These are phyloP conservation scores for Terana coerulea DNA, from an alignment of 768 basidiomycete species.

Conservation along the genomic window DNA sequence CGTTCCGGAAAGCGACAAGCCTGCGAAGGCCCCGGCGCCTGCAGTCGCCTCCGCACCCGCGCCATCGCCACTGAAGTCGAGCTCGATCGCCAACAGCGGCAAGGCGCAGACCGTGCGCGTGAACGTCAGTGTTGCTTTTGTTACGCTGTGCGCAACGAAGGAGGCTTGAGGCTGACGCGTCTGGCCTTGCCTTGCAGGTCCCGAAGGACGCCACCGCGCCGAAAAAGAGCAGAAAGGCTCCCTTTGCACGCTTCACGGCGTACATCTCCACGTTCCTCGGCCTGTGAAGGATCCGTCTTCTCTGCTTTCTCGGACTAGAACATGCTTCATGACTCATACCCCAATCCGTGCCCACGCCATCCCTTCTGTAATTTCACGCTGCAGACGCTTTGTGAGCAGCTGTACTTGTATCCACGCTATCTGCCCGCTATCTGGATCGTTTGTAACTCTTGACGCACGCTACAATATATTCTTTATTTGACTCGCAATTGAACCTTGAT, in stretches of 20 bases:
- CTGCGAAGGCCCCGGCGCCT: constrained; percentile 4
- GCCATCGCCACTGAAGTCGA: neutral
- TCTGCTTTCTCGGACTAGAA: constrained; percentile 1
- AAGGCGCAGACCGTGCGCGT: neutral
- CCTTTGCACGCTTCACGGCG: constrained; percentile 23
- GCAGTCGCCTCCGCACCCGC: neutral
- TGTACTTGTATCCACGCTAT: too few relatives aligned
- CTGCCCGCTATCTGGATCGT: too few relatives aligned
- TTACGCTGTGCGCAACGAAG: neutral
- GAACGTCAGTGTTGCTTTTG: neutral
- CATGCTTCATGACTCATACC: neutral
- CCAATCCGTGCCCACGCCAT: too few relatives aligned
- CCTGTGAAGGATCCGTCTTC: constrained; percentile 8
- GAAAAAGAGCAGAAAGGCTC: constrained; percentile 21
- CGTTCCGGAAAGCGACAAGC: constrained; percentile 13
- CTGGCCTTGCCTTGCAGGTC: neutral
- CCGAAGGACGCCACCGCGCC: constrained; percentile 2
- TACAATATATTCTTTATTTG: too few relatives aligned
- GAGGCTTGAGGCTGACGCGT: neutral
- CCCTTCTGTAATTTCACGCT: neutral
- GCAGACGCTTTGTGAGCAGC: neutral
- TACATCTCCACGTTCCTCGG: constrained; percentile 26
- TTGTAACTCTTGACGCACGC: neutral
- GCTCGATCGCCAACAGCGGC: constrained; percentile 1
- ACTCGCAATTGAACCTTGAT: too few relatives aligned